Evolutionary conservation across 169 alveolate genomes (phyloP).

Genomic region (Eimeria praecox): DNA sequence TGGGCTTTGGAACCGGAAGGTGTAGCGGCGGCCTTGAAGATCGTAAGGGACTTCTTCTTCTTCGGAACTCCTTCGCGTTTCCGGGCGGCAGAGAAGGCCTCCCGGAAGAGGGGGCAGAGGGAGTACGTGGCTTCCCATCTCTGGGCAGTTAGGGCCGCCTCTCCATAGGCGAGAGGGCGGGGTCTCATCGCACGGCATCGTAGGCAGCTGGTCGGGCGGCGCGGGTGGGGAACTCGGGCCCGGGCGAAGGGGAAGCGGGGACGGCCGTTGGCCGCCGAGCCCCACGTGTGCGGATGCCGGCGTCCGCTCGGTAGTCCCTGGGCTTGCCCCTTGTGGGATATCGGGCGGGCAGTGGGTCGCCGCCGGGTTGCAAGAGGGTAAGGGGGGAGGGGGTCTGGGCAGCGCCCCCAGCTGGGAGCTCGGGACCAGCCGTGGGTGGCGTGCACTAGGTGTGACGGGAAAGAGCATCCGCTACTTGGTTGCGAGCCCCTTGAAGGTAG

Average conservation of each 20-base stretch:
- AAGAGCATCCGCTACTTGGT: neutral
- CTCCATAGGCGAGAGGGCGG: neutral
- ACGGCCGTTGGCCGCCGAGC: neutral
- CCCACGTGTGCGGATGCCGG: neutral
- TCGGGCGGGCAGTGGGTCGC: neutral
- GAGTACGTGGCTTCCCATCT: neutral
- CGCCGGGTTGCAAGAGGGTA: neutral
- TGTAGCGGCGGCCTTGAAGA: conserved; percentile 1
- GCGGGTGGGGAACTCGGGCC: neutral
- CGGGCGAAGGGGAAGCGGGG: neutral
- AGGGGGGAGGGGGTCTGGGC: neutral
- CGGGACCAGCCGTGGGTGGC: neutral
- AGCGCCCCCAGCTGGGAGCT: neutral
- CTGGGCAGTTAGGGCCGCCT: neutral
- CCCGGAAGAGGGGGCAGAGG: neutral
- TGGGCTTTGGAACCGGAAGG: neutral
- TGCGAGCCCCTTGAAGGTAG: neutral
- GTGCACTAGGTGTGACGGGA: neutral
- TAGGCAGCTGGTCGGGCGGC: neutral
- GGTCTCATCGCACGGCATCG: neutral
- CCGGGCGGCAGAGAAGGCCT: neutral
- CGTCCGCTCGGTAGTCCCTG: conserved; percentile 2
- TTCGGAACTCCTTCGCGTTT: neutral
- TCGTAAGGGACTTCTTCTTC: neutral
- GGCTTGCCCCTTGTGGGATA: neutral